phyloP scores from a whole-genome alignment of 495 filamentous ascomycete genomes.

The Margaritispora aquatica region DNA sequence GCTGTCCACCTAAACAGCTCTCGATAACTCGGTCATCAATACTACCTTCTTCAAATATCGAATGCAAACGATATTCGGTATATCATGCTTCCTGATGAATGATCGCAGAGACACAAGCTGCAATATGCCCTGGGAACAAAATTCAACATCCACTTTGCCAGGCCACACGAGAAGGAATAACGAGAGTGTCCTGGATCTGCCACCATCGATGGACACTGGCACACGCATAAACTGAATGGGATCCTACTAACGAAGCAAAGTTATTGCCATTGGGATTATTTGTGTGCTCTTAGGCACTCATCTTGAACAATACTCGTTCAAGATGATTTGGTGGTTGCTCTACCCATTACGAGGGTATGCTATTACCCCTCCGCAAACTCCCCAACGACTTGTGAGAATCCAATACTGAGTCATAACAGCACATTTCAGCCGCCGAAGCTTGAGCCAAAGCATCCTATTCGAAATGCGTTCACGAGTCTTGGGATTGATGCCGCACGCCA shows the following conservation, averaged over 20 bases:
- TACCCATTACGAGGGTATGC: conserved; percentile 39
- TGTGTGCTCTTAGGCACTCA: not conserved
- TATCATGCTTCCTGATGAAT: not conserved
- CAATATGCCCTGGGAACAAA: not conserved
- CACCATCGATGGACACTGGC: not conserved
- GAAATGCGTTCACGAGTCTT: conserved; percentile 52
- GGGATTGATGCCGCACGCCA: conserved; percentile 58
- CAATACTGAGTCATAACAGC: conserved; percentile 24
- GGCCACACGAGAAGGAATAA: not conserved
- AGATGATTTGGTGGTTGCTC: conserved; percentile 24
- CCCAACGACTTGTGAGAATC: too few relatives aligned
- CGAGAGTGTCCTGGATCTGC: not conserved
- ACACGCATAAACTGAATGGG: not conserved
- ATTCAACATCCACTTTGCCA: not conserved
- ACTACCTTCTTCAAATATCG: not conserved
- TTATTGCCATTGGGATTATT: not conserved
- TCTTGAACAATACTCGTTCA: not conserved
- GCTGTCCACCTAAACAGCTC: not conserved
- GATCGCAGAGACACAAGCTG: not conserved
- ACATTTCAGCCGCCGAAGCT: conserved; percentile 59
- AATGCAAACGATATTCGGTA: not conserved
- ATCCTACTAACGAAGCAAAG: not conserved
- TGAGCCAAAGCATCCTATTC: conserved; percentile 51
- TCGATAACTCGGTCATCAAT: not conserved
- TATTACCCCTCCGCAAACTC: conserved; percentile 22